Base-by-base conservation (phyloP, 495 filamentous ascomycete genomes). In the Chaetomidium leptoderma region DNA sequence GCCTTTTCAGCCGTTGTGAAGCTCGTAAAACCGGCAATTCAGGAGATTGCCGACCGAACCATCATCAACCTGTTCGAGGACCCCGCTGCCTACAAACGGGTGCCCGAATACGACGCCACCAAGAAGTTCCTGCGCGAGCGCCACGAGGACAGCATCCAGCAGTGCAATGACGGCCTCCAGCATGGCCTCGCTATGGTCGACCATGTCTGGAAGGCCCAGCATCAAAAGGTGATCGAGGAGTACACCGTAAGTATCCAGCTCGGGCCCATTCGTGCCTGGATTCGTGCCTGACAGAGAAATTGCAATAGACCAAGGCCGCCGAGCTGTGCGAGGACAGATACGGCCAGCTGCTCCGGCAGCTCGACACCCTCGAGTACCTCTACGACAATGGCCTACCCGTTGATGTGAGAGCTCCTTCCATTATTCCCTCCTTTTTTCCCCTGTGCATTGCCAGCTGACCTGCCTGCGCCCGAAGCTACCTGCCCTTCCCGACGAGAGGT, bases 401-500 rank as follows among this genome's bases (percentile, higher is more conserved):
- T 23, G 66, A 76, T 63, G 76, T 76, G 63, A 72, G 76, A n/a
- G n/a, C n/a, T n/a, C n/a, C n/a, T n/a, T n/a, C n/a, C n/a, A 68
- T 52, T 49, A 8, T 59, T n/a, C 35, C 42, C 26, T 39, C 26
- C 19, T 1, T n/a, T 24, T n/a, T 2, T 8, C 5, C 19, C 11
- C 13, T 5, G 45, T 53, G 36, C 27, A 23, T 19, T 40, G 23
- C 7, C 21, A 11, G 23, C 58, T 64, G 16, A 47, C 52, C 69
- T 55, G 51, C 42, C 14, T 7, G 3, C 53, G 24, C 32, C 46
- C 45, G 8, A 40, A 77, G 74, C 63, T 68, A 19, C 63, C 70
- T 13, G 70, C 69, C 26, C 40, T 54, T 4, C 58, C 61, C 7
- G 63, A 65, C n/a, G 54, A 65, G 6, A 27, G 58, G n/a, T 76